Evolutionary conservation across 345 rosid species (phyloP).

Genomic region (Clarkia xantiana): DNA sequence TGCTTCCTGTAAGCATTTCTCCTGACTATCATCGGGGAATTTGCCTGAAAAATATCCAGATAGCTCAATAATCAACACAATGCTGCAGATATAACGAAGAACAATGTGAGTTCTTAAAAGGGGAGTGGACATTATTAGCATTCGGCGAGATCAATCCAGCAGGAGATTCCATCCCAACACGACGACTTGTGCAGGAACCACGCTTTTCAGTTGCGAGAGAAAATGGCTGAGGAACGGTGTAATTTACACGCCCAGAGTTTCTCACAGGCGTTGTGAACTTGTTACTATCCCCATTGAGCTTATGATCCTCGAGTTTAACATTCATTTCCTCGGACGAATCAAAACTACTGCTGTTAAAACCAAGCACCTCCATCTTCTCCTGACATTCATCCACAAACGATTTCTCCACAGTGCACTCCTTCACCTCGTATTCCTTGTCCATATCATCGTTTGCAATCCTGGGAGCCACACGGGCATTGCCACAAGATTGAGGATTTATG

Average conservation of each 20-base stretch:
- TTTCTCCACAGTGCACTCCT: conserved; percentile 31
- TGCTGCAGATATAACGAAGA: no score
- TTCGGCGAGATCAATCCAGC: conserved; percentile 16
- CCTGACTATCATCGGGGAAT: conserved; percentile 34
- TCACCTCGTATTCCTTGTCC: conserved; percentile 50
- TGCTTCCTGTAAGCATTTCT: conserved; percentile 48
- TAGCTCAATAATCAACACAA: not conserved
- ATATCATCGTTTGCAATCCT: conserved; percentile 18
- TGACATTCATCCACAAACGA: conserved; percentile 16
- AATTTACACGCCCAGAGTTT: conserved; percentile 3
- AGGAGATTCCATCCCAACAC: conserved; percentile 15
- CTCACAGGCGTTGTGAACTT: conserved; percentile 5
- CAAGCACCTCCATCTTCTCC: conserved; percentile 16
- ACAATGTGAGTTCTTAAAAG: conserved; percentile 28
- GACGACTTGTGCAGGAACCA: conserved; percentile 15
- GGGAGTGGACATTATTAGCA: conserved; percentile 24
- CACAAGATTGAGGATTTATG: conserved; percentile 18
- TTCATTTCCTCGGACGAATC: no score
- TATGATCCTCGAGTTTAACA: conserved; percentile 20
- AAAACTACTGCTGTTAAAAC: no score
- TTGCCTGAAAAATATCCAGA: conserved; percentile 22
- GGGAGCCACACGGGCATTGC: conserved; percentile 10
- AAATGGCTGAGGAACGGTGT: conserved; percentile 35
- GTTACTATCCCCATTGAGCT: conserved; percentile 10
- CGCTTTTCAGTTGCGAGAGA: conserved; percentile 39